Conservation (phyloP, 2,329 filamentous ascomycete genomes). For the Ophiocordyceps sinensis region DNA sequence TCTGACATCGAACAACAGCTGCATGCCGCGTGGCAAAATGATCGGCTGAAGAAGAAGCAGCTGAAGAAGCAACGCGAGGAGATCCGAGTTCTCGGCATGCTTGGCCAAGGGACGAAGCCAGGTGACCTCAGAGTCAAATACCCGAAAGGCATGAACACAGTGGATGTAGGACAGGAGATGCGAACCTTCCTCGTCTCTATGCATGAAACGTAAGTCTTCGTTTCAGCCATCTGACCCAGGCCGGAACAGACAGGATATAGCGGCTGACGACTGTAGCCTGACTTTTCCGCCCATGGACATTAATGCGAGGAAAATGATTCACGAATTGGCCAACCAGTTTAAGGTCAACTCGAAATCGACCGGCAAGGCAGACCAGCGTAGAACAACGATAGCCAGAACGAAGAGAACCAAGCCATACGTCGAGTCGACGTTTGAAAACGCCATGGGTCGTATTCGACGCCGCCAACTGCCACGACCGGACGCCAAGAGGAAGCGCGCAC, state of each 20-base stretch:
- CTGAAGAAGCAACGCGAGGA: conserved; percentile 58
- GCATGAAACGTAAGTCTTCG: conserved; percentile 41
- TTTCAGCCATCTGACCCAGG: neutral
- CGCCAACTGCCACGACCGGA: conserved; percentile 43
- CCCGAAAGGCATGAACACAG: conserved; percentile 52
- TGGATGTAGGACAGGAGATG: conserved; percentile 60
- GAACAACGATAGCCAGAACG: conserved; percentile 66
- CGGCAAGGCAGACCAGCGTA: conserved; percentile 58
- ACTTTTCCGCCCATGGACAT: conserved; percentile 76
- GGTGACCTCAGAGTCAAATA: conserved; percentile 58
- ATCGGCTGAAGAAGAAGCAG: conserved; percentile 55
- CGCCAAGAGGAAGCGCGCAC: conserved; percentile 18
- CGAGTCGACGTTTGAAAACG: conserved; percentile 36
- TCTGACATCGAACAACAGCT: conserved; percentile 50
- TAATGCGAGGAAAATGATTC: conserved; percentile 59
- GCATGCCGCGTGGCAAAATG: conserved; percentile 46
- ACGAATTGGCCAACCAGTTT: conserved; percentile 62
- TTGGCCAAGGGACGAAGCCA: conserved; percentile 42
- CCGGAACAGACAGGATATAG: neutral
- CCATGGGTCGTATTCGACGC: conserved; percentile 30
- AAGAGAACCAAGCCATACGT: conserved; percentile 47
- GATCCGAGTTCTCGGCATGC: conserved; percentile 48
- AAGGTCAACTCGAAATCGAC: conserved; percentile 73
- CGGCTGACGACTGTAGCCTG: conserved; percentile 33
- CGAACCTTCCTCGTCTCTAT: conserved; percentile 51